Conservation (phyloP, 768 basidiomycete genomes). For the Leccinum subgranulosum region DNA sequence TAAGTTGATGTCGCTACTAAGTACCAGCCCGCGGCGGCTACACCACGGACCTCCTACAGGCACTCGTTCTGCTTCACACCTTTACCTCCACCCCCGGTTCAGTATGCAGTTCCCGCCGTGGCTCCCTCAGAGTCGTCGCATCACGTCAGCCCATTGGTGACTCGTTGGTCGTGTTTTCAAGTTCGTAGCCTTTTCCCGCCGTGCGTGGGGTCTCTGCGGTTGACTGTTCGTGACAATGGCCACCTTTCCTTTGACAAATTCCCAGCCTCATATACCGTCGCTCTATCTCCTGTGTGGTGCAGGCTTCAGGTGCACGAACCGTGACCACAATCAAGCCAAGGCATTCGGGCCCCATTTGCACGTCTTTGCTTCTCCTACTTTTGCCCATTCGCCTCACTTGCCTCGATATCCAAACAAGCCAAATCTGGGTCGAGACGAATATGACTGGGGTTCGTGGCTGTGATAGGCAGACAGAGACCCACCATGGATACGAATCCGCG, state of each 20-base stretch:
- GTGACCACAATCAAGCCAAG: slow-evolving; percentile 3
- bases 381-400: neutral
- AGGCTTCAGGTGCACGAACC: neutral
- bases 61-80: too few relatives aligned
- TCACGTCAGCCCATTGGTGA: too few relatives aligned
- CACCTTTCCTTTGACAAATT: neutral
- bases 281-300: neutral
- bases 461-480: too few relatives aligned
- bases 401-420: slow-evolving; percentile 2
- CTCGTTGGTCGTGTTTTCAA: too few relatives aligned
- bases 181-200: neutral
- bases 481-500: slow-evolving; percentile 26
- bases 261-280: neutral
- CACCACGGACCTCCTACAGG: too few relatives aligned
- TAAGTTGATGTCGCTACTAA: too few relatives aligned
- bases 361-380: neutral
- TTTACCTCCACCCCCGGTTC: too few relatives aligned
- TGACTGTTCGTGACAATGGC: slow-evolving; percentile 1
- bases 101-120: too few relatives aligned
- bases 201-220: neutral
- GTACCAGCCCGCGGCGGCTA: too few relatives aligned
- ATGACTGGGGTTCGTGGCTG: neutral
- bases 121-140: too few relatives aligned
- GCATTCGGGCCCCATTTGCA: neutral
- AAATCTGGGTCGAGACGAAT: neutral